Evolutionary conservation across 2,329 filamentous ascomycete genomes (phyloP), one percentile per base, ranked within the genome.

Genomic region (Ilyonectria sp.): DNA sequence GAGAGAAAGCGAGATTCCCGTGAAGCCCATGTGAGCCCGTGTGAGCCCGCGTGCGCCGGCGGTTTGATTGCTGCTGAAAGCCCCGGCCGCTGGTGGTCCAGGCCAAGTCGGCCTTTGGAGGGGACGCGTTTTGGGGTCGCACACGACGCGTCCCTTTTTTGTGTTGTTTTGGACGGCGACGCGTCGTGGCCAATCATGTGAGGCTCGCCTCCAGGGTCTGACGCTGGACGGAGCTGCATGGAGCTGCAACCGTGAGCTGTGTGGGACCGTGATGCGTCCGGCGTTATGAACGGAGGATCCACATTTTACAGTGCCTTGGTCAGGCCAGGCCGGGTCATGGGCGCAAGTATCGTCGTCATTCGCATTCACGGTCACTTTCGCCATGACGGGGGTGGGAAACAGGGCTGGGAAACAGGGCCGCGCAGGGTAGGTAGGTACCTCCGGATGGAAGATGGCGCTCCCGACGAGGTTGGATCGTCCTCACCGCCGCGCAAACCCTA

Each of bases 201-300:
- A 11, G 5, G 56, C 19, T 26, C 40, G 37, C 23, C 29, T 29
- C n/a, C 55, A 60, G 19, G 63, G 49, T 56, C 56, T 56, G 63
- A 65, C 49, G 56, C 56, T 60, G 62, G 49, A 59, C 61, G 61
- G 61, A 50, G 35, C 46, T 60, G 58, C 3, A 52, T 40, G n/a
- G 50, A 47, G 59, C 59, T 62, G 50, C 59, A 62, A 62, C 59
- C 59, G 50, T 62, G 26, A 33, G 33, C 33, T 54, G 47, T 46
- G 43, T 46, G 43, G 43, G 44, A 21, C 44, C 44, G 21, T 47
- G 56, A 59, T 29, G 59, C 50, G 59, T 50, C 49, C 59, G 59
- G 59, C 59, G 50, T 55, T 62, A 62, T 62, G 59, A 62, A 62
- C 59, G 59, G 59, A 62, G 59, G 21, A 62, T 55, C 59, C 50